Evolutionary conservation across 371 early-diverging fungal species (phyloP).

Genomic region (Funneliformis caledonium): DNA sequence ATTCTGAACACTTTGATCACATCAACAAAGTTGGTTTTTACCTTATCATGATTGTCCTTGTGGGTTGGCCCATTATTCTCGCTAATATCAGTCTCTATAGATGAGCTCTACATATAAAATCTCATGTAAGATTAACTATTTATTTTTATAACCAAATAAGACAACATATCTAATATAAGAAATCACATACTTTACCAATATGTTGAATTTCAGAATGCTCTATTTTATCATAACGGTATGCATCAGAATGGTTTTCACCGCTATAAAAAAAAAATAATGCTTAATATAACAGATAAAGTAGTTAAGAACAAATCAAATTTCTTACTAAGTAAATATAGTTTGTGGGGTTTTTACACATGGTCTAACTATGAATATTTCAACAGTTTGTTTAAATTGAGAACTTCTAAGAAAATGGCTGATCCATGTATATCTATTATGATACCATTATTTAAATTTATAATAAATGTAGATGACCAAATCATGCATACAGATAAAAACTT

Average conservation of each 20-base stretch:
- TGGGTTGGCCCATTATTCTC: conserved; percentile 36
- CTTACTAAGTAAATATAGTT: conserved; percentile 40
- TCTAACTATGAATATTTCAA: conserved; percentile 36
- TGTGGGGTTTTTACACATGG: conserved; percentile 9
- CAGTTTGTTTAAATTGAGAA: conserved; percentile 31
- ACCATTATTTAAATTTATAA: not conserved
- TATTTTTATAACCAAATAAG: conserved; percentile 26
- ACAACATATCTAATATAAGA: conserved; percentile 20
- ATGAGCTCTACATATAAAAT: conserved; percentile 20
- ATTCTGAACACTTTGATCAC: conserved; percentile 30
- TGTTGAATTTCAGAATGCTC: not conserved
- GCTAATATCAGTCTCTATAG: conserved; percentile 27
- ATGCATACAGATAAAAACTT: not conserved
- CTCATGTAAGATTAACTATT: not conserved
- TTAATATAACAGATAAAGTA: conserved; percentile 7
- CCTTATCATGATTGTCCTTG: conserved; percentile 38
- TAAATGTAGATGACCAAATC: conserved; percentile 4
- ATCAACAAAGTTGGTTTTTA: conserved; percentile 21
- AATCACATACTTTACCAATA: conserved; percentile 27
- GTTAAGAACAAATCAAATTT: not conserved
- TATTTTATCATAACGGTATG: conserved; percentile 34
- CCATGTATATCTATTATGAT: conserved; percentile 37
- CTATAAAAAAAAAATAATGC: conserved; percentile 14
- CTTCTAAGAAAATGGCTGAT: conserved; percentile 7
- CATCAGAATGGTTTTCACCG: conserved; percentile 37